These are phyloP conservation scores for Prunus campanulata DNA, from an alignment of 306 rosid species.

Conservation along the genomic window DNA sequence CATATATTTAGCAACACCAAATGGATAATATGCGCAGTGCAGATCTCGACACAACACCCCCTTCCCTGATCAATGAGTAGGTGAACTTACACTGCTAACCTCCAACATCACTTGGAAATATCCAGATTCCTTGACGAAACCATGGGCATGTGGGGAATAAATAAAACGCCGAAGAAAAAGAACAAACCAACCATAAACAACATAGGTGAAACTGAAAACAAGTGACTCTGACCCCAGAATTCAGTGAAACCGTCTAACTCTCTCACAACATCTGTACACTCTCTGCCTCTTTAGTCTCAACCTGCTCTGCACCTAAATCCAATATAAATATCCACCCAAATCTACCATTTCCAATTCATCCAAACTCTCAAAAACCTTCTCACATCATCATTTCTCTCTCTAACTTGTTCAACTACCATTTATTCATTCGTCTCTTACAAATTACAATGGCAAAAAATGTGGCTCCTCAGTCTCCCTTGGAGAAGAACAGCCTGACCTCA, in stretches of 20 bases:
- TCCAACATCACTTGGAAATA: not conserved
- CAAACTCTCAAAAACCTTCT: slow-evolving; percentile 15
- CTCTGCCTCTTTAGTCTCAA: no score
- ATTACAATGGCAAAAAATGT: slow-evolving; percentile 56
- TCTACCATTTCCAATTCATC: slow-evolving; percentile 27
- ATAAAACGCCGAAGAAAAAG: not conserved
- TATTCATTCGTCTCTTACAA: slow-evolving; percentile 16
- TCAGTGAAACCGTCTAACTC: slow-evolving; percentile 56
- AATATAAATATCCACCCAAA: slow-evolving; percentile 42
- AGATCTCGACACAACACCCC: not conserved
- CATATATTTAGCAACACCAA: not conserved
- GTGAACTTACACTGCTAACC: slow-evolving; percentile 17
- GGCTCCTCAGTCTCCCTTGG: slow-evolving; percentile 54
- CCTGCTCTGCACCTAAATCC: not conserved
- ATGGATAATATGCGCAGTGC: slow-evolving; percentile 3
- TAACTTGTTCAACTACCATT: not conserved
- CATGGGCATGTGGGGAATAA: slow-evolving; percentile 18
- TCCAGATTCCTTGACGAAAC: not conserved
- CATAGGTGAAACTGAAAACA: slow-evolving; percentile 38
- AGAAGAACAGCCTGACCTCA: slow-evolving; percentile 47
- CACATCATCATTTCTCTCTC: not conserved
- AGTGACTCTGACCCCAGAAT: slow-evolving; percentile 38
- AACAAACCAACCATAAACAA: slow-evolving; percentile 21
- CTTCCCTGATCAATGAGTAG: not conserved
- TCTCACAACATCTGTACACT: not conserved